These are phyloP conservation scores for Austroboletus olivaceoglutinosus DNA, from an alignment of 1,284 basidiomycete species.

Conservation along the genomic window DNA sequence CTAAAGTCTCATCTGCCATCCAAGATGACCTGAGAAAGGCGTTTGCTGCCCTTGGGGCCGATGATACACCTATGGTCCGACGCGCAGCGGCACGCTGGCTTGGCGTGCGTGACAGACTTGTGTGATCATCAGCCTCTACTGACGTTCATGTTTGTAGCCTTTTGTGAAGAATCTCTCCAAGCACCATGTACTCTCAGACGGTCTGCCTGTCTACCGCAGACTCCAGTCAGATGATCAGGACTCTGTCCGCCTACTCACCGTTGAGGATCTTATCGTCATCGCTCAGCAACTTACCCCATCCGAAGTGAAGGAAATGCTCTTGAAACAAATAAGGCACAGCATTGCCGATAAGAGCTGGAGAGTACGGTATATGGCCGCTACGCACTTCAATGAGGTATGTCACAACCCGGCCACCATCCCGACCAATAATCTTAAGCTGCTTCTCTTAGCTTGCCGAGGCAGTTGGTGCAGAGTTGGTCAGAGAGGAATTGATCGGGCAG, in stretches of 20 bases:
- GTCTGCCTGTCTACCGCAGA: slow-evolving; percentile 91
- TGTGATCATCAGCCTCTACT: background rate
- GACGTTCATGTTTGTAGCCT: slow-evolving; percentile 45
- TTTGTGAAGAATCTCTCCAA: slow-evolving; percentile 77
- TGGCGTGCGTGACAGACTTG: slow-evolving; percentile 60
- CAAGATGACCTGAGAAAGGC: slow-evolving; percentile 92
- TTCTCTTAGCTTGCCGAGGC: slow-evolving; percentile 78
- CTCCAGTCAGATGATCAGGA: slow-evolving; percentile 98
- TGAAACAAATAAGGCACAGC: slow-evolving; percentile 85
- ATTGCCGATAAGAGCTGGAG: slow-evolving; percentile 98
- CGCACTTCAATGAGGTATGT: slow-evolving; percentile 91
- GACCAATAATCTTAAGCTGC: slow-evolving; percentile 4
- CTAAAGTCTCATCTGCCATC: slow-evolving; percentile 66
- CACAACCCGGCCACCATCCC: background rate
- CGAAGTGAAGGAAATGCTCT: slow-evolving; percentile 89
- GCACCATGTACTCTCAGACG: slow-evolving; percentile 82
- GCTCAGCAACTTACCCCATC: slow-evolving; percentile 80
- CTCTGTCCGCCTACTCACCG: slow-evolving; percentile 93
- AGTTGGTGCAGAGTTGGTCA: slow-evolving; percentile 87
- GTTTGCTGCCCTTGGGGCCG: slow-evolving; percentile 81
- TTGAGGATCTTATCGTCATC: slow-evolving; percentile 94
- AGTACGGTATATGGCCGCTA: slow-evolving; percentile 98
- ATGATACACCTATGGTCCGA: slow-evolving; percentile 99
- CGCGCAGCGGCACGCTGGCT: slow-evolving; percentile 96
- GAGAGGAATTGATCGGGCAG: slow-evolving; percentile 92